Percentiles rank a stretch among this genome's conserved stretches.
Evolutionary conservation across 768 basidiomycete species (phyloP).

Genomic region (Lanmaoa rubissima): DNA sequence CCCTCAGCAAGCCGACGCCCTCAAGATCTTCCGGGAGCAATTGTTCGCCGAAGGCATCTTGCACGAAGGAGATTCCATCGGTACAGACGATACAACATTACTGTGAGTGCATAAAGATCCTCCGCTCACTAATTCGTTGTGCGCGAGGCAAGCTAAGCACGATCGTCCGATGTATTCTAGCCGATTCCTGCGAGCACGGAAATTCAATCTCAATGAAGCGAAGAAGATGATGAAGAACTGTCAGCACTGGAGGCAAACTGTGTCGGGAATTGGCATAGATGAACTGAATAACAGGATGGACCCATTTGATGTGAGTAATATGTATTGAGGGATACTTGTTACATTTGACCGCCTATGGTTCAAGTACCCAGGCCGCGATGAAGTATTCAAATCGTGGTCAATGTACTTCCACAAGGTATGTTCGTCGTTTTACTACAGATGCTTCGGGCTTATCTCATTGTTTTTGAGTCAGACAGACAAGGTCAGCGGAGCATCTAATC

Average conservation of each 20-base stretch:
- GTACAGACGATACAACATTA: constrained; percentile 57
- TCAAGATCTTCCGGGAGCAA: constrained; percentile 51
- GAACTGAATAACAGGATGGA: constrained; percentile 59
- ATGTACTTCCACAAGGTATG: constrained; percentile 75
- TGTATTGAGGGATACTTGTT: neutral
- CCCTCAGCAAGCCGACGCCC: constrained; percentile 35
- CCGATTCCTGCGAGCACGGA: constrained; percentile 74
- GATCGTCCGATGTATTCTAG: constrained; percentile 33
- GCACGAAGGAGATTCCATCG: constrained; percentile 59
- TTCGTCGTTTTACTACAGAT: neutral
- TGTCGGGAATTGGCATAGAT: constrained; percentile 64
- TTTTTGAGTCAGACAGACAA: constrained; percentile 56
- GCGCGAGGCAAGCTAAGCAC: constrained; percentile 4
- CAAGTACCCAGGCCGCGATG: constrained; percentile 68
- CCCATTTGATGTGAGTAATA: constrained; percentile 61
- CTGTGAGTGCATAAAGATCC: constrained; percentile 41
- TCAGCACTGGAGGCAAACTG: constrained; percentile 65
- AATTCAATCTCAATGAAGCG: constrained; percentile 55
- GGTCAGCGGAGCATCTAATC: constrained; percentile 34
- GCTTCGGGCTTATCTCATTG: neutral
- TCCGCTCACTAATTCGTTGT: neutral
- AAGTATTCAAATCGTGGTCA: constrained; percentile 74
- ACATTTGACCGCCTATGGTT: neutral
- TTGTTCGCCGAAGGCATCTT: constrained; percentile 53
- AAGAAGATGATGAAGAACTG: constrained; percentile 67